Base-by-base conservation (phyloP, 75 land plant species). In the Sequoiadendron giganteum region DNA sequence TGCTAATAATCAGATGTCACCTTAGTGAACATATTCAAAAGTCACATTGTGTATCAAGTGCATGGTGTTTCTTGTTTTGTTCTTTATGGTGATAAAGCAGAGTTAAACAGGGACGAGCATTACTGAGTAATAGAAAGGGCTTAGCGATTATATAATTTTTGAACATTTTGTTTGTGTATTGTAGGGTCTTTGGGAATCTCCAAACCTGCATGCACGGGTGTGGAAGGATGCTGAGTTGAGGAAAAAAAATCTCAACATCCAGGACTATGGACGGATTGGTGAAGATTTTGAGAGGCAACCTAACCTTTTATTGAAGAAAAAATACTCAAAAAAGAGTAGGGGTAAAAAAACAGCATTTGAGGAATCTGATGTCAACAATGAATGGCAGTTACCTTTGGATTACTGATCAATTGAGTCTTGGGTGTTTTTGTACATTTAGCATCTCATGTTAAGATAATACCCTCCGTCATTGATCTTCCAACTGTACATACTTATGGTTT, bases 111-210 rank as follows among this genome's bases (percentile, higher is more conserved):
- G 82, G 43, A 79, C 19, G 82, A 79, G 25, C 28, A 19, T 42
- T 79, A 40, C 47, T 21, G 10, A 79, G 10, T 47, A 10, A 3
- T 82, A 19, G 42, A 25, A 28, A 47, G 47, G 28, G 14, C 84
- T 28, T 47, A 25, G 84, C 42, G 43, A 40, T 14, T 43, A 10
- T 75, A 11, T 34, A 75, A 75, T 75, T 39, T 3, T 82, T 25
- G 47, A 13, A 11, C 42, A 10, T 47, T 82, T 82, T 82, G 30
- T 47, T 39, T 82, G 13, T 79, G 38, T 42, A 47, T 82, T 82
- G 84, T 47, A 82, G 84, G 84, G 84, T 82, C 84, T 82, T n/a
- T 82, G 84, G 84, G 84, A 82, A n/a, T 48, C 84, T 82, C 32
- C 84, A 82, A 82, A 42, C 48, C n/a, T 82, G 15, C 49, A n/a